Evolutionary conservation across 148 eudicot genomes (phyloP).

Genomic region (Cornus controversa): DNA sequence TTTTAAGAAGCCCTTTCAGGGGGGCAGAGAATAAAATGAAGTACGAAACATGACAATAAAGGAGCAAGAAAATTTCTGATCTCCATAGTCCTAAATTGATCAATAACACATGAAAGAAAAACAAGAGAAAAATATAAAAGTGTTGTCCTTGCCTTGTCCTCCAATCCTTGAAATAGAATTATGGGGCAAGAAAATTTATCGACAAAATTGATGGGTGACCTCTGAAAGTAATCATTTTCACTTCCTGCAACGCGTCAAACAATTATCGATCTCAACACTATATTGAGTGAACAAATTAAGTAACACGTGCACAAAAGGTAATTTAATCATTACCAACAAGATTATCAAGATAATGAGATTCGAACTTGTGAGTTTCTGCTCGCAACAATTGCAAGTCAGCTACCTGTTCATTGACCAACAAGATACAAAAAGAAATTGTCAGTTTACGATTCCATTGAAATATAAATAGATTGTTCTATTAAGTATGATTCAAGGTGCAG

Average conservation of each 20-base stretch:
- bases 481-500: background rate
- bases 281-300: background rate
- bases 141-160: conserved; percentile 59
- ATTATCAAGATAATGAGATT: conserved; percentile 71
- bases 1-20: too few relatives aligned
- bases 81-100: background rate
- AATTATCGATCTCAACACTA: background rate
- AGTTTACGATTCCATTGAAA: background rate
- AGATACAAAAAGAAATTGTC: background rate
- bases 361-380: conserved; percentile 87
- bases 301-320: background rate
- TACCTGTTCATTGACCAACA: conserved; percentile 10
- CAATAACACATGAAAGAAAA: background rate
- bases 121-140: background rate
- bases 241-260: conserved; percentile 45
- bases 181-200: conserved; percentile 87
- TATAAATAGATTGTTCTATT: background rate
- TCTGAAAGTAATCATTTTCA: conserved; percentile 63
- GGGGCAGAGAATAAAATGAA: too few relatives aligned
- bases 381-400: conserved; percentile 67
- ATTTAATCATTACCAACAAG: conserved; percentile 61
- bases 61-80: background rate
- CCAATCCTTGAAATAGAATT: conserved; percentile 86
- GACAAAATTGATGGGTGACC: conserved; percentile 82
- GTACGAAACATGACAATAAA: too few relatives aligned